These are phyloP conservation scores for Cymbidium sinense DNA, from an alignment of 106 monocot species.

Conservation along the genomic window DNA sequence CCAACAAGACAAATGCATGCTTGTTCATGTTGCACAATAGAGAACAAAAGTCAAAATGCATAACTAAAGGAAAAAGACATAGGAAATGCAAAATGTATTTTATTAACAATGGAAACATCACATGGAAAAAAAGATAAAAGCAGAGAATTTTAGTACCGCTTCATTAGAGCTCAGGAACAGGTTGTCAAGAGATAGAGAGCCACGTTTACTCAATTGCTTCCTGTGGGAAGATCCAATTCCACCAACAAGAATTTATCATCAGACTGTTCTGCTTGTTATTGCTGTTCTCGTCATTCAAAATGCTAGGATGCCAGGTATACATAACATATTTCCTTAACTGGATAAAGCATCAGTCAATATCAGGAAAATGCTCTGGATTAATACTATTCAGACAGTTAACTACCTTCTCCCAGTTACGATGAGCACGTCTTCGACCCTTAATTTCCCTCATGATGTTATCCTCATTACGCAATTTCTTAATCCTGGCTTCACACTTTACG, in stretches of 20 bases:
- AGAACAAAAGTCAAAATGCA: too few relatives aligned
- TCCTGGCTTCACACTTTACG: constrained; percentile 30
- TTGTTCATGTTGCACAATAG: too few relatives aligned
- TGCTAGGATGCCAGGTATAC: constrained; percentile 31
- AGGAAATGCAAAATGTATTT: too few relatives aligned
- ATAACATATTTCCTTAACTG: constrained; percentile 35
- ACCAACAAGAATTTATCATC: constrained; percentile 5
- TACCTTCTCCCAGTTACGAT: constrained; percentile 35
- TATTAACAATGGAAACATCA: too few relatives aligned
- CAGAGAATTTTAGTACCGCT: background rate
- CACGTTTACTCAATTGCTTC: constrained; percentile 13
- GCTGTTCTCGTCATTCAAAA: constrained; percentile 6
- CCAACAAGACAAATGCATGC: too few relatives aligned
- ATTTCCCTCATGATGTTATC: constrained; percentile 25
- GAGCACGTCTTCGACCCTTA: constrained; percentile 23
- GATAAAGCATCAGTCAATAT: background rate
- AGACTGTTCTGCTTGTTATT: constrained; percentile 3
- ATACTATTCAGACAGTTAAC: background rate
- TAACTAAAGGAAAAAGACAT: too few relatives aligned
- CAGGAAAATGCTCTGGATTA: background rate
- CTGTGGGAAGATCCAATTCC: constrained; percentile 17
- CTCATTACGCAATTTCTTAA: constrained; percentile 34
- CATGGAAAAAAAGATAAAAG: background rate
- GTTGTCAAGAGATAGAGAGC: constrained; percentile 8
- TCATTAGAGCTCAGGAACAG: constrained; percentile 4